These are phyloP conservation scores for Cymodocea nodosa DNA, from an alignment of 116 monocot genomes.

Conservation along the genomic window DNA sequence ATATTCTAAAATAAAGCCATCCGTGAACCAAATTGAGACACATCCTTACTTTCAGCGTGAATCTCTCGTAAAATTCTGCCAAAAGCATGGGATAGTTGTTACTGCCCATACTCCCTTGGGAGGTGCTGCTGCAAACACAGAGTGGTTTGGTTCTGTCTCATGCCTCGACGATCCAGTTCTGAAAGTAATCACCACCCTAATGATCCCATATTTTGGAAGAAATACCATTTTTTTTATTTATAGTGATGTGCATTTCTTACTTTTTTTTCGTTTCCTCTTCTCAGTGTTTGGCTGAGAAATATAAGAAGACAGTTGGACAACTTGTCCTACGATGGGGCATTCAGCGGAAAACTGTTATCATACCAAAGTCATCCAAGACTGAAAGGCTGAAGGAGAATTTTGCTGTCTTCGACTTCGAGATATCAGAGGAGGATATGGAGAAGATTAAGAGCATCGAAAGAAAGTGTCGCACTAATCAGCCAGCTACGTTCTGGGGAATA, in stretches of 20 bases:
- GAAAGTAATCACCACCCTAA: conserved; percentile 29
- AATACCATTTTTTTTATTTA: background rate
- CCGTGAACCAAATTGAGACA: conserved; percentile 91
- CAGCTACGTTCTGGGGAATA: conserved; percentile 83
- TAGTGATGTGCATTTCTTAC: background rate
- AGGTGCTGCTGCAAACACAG: conserved; percentile 68
- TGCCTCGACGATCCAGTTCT: conserved; percentile 71
- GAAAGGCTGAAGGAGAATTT: conserved; percentile 76
- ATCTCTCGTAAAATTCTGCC: conserved; percentile 89
- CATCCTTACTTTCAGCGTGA: conserved; percentile 96
- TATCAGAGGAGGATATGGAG: conserved; percentile 82
- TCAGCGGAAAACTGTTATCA: conserved; percentile 77
- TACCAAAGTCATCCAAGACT: conserved; percentile 72
- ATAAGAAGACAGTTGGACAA: conserved; percentile 66
- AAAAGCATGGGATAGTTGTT: conserved; percentile 73
- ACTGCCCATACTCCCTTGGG: conserved; percentile 93
- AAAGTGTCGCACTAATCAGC: conserved; percentile 80
- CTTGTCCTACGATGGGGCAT: conserved; percentile 72
- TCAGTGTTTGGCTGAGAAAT: conserved; percentile 73
- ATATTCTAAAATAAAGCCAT: conserved; percentile 78
- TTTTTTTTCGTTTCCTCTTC: background rate
- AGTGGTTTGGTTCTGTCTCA: conserved; percentile 79
- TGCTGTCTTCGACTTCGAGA: conserved; percentile 60
- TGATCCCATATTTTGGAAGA: background rate
- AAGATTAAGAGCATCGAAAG: conserved; percentile 54